Percentiles rank a stretch among this genome's conserved stretches.
Evolutionary conservation across 2,329 filamentous ascomycete genomes (phyloP).

Genomic region (Lecanosticta acicola): DNA sequence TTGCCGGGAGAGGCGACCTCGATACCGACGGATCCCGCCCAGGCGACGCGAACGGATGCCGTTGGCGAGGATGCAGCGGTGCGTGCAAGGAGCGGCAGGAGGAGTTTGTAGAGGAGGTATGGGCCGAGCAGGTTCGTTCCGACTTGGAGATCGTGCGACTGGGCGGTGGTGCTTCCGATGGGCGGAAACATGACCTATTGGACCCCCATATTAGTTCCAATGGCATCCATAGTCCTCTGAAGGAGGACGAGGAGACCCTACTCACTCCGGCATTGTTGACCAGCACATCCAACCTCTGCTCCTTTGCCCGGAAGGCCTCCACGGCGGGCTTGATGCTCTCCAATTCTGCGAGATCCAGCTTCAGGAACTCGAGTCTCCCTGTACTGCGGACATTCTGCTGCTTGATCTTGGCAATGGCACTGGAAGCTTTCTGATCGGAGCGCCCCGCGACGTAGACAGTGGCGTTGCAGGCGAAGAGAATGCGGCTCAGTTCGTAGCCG

Average conservation of each 20-base stretch:
- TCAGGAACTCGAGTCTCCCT: constrained; percentile 41
- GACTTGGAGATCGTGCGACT: constrained; percentile 32
- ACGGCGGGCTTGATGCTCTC: constrained; percentile 30
- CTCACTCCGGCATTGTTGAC: constrained; percentile 23
- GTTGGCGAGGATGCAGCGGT: constrained; percentile 22
- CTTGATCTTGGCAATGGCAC: constrained; percentile 44
- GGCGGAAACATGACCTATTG: constrained; percentile 34
- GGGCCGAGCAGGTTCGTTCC: constrained; percentile 34
- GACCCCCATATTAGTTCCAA: too few species aligned
- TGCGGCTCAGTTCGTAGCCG: constrained; percentile 48
- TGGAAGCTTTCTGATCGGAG: constrained; percentile 38
- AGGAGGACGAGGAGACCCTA: too few species aligned
- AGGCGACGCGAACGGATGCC: constrained; percentile 28
- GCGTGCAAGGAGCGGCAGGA: constrained; percentile 27
- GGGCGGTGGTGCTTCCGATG: constrained; percentile 29
- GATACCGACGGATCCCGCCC: constrained; percentile 26
- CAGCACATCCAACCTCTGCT: constrained; percentile 15
- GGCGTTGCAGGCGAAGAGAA: constrained; percentile 50
- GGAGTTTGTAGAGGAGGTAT: constrained; percentile 30
- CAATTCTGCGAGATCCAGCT: constrained; percentile 39
- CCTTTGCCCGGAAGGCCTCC: constrained; percentile 30
- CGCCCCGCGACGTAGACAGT: constrained; percentile 54
- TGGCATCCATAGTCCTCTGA: too few species aligned
- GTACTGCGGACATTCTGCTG: constrained; percentile 32
- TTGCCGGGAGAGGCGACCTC: constrained; percentile 17